These are phyloP conservation scores for Calcarisporium arbuscula DNA, from an alignment of 2,329 filamentous ascomycete species.

Conservation along the genomic window DNA sequence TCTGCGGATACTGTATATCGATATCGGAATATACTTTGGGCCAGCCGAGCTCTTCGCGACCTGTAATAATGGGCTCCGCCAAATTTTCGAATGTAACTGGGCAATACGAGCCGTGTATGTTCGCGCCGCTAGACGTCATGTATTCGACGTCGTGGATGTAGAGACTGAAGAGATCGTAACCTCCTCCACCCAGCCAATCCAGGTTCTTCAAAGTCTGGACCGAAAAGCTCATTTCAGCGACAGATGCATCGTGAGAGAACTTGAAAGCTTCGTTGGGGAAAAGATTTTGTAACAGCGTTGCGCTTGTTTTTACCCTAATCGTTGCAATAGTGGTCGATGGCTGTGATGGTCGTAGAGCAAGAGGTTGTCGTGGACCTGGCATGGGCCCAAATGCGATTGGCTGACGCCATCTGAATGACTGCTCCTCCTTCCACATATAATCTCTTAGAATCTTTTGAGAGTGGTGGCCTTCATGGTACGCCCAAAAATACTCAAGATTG, in stretches of 20 bases:
- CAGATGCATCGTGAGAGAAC: too few species aligned
- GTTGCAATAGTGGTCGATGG: slow-evolving; percentile 38
- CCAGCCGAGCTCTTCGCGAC: slow-evolving; percentile 56
- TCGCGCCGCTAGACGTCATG: slow-evolving; percentile 39
- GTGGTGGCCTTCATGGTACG: slow-evolving; percentile 15
- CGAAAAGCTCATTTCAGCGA: too few species aligned
- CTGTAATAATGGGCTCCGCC: slow-evolving; percentile 53
- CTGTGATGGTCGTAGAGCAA: slow-evolving; percentile 1
- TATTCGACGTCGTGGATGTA: slow-evolving; percentile 59
- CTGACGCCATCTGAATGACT: slow-evolving; percentile 7
- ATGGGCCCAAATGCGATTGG: slow-evolving; percentile 18
- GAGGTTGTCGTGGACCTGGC: slow-evolving; percentile 14
- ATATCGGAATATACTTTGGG: slow-evolving; percentile 51
- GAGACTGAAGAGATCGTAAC: slow-evolving; percentile 52
- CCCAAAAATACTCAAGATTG: not conserved
- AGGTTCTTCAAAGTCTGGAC: slow-evolving; percentile 41
- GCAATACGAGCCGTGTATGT: slow-evolving; percentile 46
- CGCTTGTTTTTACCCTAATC: slow-evolving; percentile 43
- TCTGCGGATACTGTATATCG: slow-evolving; percentile 23
- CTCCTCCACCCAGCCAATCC: slow-evolving; percentile 54
- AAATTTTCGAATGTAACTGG: slow-evolving; percentile 52
- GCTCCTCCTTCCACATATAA: slow-evolving; percentile 9
- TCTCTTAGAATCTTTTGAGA: slow-evolving; percentile 11
- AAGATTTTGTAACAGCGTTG: slow-evolving; percentile 41
- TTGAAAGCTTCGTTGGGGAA: slow-evolving; percentile 34